A percentile compares a stretch with the other conserved stretches of the same genome.
Conservation (phyloP, 1,284 basidiomycete genomes). For the Phlebopus sp. region DNA sequence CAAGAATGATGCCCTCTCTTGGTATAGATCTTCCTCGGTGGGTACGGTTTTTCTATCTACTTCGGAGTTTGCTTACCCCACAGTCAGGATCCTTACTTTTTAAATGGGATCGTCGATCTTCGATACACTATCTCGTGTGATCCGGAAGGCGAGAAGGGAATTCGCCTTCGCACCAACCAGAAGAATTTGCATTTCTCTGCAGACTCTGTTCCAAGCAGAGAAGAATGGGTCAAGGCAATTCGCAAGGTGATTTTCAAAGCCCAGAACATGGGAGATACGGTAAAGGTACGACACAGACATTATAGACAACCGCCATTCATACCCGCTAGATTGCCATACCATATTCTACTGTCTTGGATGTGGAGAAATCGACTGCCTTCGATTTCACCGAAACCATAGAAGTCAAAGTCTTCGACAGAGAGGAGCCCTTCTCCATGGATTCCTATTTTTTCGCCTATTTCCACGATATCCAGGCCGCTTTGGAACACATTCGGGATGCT, state of each 20-base stretch:
- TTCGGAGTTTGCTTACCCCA: constrained; percentile 6
- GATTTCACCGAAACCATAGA: constrained; percentile 95
- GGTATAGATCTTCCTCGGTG: constrained; percentile 92
- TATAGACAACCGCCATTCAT: constrained; percentile 10
- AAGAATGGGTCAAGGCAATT: constrained; percentile 93
- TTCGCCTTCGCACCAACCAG: constrained; percentile 79
- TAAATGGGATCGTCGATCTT: constrained; percentile 90
- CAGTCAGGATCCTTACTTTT: constrained; percentile 89
- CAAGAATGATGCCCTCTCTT: constrained; percentile 90
- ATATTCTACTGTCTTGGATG: constrained; percentile 83
- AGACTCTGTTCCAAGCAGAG: constrained; percentile 76
- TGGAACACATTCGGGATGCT: constrained; percentile 76
- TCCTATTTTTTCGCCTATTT: constrained; percentile 96
- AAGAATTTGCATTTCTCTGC: constrained; percentile 71
- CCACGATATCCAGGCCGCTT: constrained; percentile 69
- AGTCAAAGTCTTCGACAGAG: constrained; percentile 85
- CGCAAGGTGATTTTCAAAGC: constrained; percentile 91
- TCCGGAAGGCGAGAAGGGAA: constrained; percentile 65
- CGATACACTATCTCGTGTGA: constrained; percentile 92
- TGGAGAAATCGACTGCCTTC: constrained; percentile 84
- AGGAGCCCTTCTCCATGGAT: constrained; percentile 75
- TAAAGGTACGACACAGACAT: constrained; percentile 59
- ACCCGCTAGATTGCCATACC: constrained; percentile 83
- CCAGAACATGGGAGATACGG: constrained; percentile 93
- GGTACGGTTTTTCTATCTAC: constrained; percentile 21